Conservation (phyloP, 495 filamentous ascomycete species). For the Hyaloscypha bicolor region DNA sequence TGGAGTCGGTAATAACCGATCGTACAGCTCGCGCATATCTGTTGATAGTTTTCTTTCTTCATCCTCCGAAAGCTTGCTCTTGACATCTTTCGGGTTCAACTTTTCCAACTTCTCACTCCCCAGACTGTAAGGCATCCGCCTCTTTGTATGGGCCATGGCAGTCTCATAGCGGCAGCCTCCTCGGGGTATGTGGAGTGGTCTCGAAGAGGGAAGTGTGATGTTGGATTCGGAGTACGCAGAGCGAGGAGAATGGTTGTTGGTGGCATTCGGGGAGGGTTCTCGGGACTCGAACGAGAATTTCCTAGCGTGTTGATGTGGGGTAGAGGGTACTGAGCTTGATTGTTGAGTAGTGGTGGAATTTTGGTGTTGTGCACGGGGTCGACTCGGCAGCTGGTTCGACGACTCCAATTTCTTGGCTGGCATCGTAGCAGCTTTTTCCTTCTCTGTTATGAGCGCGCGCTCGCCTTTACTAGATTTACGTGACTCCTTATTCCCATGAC, state of each 20-base stretch:
- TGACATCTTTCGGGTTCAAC: slow-evolving; percentile 65
- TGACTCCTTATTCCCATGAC: slow-evolving; percentile 60
- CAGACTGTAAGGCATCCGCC: slow-evolving; percentile 91
- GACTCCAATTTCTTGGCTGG: slow-evolving; percentile 45
- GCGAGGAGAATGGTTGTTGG: slow-evolving; percentile 78
- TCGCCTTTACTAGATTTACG: slow-evolving; percentile 52
- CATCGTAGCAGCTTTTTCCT: slow-evolving; percentile 51
- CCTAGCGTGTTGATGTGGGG: slow-evolving; percentile 85
- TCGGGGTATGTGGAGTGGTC: slow-evolving; percentile 51
- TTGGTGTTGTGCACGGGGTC: slow-evolving; percentile 30
- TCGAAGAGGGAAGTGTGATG: slow-evolving; percentile 61
- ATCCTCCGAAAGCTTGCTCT: slow-evolving; percentile 64
- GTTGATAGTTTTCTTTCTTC: slow-evolving; percentile 78
- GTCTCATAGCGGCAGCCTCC: slow-evolving; percentile 83
- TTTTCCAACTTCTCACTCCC: slow-evolving; percentile 73
- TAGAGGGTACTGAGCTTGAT: slow-evolving; percentile 92
- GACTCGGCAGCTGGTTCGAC: slow-evolving; percentile 24
- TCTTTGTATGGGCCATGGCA: slow-evolving; percentile 66
- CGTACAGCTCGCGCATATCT: slow-evolving; percentile 82
- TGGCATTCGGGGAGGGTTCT: slow-evolving; percentile 81
- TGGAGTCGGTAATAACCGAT: slow-evolving; percentile 78
- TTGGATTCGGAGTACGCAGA: slow-evolving; percentile 90
- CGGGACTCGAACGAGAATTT: slow-evolving; percentile 82
- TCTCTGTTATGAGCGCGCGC: slow-evolving; percentile 56
- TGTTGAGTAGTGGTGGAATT: slow-evolving; percentile 51